Evolutionary conservation across 441 rosid species (phyloP), one percentile per base, ranked within the genome.

Genomic region (Pelargonium fulgidum): DNA sequence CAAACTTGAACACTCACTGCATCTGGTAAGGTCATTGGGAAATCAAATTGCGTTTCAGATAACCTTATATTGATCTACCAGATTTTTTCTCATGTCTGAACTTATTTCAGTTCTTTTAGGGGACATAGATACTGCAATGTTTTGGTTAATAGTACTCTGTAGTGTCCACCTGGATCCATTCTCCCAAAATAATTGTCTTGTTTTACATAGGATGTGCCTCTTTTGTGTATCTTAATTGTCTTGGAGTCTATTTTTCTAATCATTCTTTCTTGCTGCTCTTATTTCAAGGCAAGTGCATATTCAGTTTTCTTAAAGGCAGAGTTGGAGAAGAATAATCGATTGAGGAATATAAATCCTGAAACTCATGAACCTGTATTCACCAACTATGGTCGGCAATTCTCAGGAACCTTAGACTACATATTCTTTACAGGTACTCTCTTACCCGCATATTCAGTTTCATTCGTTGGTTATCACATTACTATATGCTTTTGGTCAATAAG

Each of bases 331-430:
- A 47, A 48, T 77, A 78, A 16, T 20, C 22, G 9, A 17, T 69
- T 52, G 70, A 76, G 62, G 61, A 78, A 67, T 71, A 81, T 81
- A 79, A 59, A 76, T 50, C 67, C 58, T 6, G 12, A 65, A 0
- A 79, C 70, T 10, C 56, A 13, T 13, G 82, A 81, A 68, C 82
- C 85, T 36, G 20, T 72, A 22, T 81, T 79, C 61, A 81, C 84
- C 16, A 48, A 48, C 67, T 67, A 56, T 29, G 68, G 76, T 8
- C 62, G 68, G 14, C 66, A 16, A 42, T 79, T 70, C 47, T 63
- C 64, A 29, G 75, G 76, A 48, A 79, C 82, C 33, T 58, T 77
- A 26, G 85, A 81, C 69, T 81, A 81, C 61, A 77, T 79, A 67
- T 72, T 81, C 64, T 77, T 79, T 71, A 72, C 81, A 66, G 82